Base-by-base conservation (phyloP, 2,329 filamentous ascomycete genomes). In the Botryotinia calthae region DNA sequence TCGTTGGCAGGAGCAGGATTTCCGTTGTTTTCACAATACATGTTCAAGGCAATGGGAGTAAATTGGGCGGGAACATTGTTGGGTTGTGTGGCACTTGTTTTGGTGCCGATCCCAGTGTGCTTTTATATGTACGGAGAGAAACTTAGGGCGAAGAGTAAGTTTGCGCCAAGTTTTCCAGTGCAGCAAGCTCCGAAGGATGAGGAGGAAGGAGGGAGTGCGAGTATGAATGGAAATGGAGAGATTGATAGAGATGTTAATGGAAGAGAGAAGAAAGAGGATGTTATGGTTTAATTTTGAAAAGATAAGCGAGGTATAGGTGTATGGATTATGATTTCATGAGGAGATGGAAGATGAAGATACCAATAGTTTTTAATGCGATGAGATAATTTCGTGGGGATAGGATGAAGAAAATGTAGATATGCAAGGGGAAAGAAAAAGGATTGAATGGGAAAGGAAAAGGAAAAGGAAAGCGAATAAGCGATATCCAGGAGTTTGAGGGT, bases 1-100 rank as follows among this genome's bases (percentile, higher is more conserved):
- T 95, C 92, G 0, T 84, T 94, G 14, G 91, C 90, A 75, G 93
- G 92, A 75, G 92, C 93, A 2, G 90, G 87, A 1, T 96, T 97
- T 84, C 93, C 93, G 0, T 86, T 96, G 1, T 96, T 96, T 80
- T 89, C 91, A 0, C 86, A 85, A 2, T 90, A 93, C 78, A 93
- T 91, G 88, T 91, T 90, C 76, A 82, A 87, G 18, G 87, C 86
- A 63, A 82, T 91, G 81, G 87, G 87, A 59, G 89, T 91, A 70
- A 81, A 91, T 76, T 91, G 86, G 84, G 88, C 89, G 0, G 83
- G 87, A 10, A 91, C 89, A 1, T 81, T 91, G 18, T 84, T 91
- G 4, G 89, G 89, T 70, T 89, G 86, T 75, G 84, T 92, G 3
- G 89, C 89, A 6, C 81, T 84, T 8, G 81, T 83, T 0, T 82